Evolutionary conservation across 371 early-diverging fungal genomes (phyloP).

Genomic region (Dichotomocladium elegans): DNA sequence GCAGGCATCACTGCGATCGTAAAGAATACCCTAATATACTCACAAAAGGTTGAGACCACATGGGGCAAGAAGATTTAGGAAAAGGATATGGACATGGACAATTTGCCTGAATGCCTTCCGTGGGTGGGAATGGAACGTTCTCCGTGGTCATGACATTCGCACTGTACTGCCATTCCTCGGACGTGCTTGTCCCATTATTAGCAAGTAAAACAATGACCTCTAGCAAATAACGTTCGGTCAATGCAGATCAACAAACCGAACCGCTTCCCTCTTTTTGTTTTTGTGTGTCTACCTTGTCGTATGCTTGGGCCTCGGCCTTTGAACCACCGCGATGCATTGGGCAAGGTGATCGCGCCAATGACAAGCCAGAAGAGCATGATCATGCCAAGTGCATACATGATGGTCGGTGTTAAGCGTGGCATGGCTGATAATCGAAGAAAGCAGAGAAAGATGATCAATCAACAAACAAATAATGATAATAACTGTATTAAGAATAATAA

Average conservation of each 20-base stretch:
- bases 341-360: constrained; percentile 16
- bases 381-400: constrained; percentile 13
- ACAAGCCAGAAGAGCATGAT: constrained; percentile 18
- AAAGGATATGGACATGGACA: too few species aligned
- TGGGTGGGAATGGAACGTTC: constrained; percentile 11
- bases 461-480: background rate
- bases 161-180: constrained; percentile 16
- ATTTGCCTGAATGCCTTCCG: constrained; percentile 16
- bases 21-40: constrained; percentile 12
- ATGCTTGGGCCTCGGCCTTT: constrained; percentile 9
- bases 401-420: constrained; percentile 9
- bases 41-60: too few species aligned
- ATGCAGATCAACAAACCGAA: too few species aligned
- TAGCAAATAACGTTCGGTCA: too few species aligned
- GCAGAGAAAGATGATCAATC: background rate
- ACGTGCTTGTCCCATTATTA: background rate
- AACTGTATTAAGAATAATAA: too few species aligned
- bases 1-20: constrained; percentile 20
- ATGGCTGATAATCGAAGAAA: background rate
- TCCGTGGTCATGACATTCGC: constrained; percentile 1
- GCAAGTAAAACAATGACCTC: too few species aligned
- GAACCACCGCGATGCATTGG: constrained; percentile 18
- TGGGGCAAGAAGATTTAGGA: too few species aligned
- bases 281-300: constrained; percentile 16
- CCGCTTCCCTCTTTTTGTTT: too few species aligned